Conservation (phyloP, 352 stramenopile species). For the Poterioochromonas sp. region DNA sequence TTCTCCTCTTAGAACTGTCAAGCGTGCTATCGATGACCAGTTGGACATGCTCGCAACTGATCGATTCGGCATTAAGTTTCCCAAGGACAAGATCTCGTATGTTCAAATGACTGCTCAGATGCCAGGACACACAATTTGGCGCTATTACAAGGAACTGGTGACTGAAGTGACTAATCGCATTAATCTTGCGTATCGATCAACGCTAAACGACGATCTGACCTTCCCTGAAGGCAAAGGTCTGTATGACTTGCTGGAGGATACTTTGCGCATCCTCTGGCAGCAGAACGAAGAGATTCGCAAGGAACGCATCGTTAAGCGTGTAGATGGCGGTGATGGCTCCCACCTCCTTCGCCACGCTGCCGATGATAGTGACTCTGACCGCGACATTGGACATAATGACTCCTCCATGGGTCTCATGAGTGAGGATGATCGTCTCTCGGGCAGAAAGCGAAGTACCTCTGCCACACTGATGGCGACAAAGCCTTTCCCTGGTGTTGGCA, state of each 20-base stretch:
- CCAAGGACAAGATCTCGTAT: not conserved
- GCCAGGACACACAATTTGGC: not conserved
- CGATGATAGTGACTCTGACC: not conserved
- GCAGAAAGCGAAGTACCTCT: not conserved
- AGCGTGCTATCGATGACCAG: not conserved
- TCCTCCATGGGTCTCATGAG: not conserved
- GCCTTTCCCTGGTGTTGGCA: not conserved
- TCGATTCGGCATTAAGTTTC: not conserved
- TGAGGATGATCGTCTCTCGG: not conserved
- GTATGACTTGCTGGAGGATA: not conserved
- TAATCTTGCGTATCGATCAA: not conserved
- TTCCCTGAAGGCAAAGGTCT: not conserved
- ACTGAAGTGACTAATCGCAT: not conserved
- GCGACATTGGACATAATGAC: not conserved
- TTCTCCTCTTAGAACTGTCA: not conserved
- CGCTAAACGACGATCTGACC: not conserved
- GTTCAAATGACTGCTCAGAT: not conserved
- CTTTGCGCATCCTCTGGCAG: not conserved
- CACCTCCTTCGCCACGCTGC: too few species aligned
- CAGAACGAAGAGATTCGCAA: not conserved
- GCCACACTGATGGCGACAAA: not conserved
- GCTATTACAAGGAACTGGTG: not conserved
- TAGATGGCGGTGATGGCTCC: not conserved
- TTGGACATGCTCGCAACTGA: not conserved
- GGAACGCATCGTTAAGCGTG: not conserved